phyloP scores from a whole-genome alignment of 2,329 filamentous ascomycete genomes.

The Byssothecium circinans region DNA sequence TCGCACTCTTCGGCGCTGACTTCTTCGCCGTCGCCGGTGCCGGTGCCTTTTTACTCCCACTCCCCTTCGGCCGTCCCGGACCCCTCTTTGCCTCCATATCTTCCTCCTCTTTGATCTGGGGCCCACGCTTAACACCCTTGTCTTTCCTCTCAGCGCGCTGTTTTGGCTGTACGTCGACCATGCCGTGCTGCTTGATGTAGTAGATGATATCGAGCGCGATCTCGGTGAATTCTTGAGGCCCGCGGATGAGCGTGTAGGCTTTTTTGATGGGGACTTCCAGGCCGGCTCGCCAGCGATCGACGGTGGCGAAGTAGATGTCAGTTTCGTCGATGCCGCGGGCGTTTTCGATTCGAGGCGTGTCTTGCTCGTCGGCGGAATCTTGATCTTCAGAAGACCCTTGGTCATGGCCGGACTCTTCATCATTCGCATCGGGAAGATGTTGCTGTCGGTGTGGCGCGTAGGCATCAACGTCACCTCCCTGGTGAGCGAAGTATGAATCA shows the following conservation, averaged over 20 bases:
- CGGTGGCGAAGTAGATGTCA: slow-evolving; percentile 36
- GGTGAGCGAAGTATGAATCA: slow-evolving; percentile 27
- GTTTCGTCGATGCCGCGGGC: slow-evolving; percentile 22
- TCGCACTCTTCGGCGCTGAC: no score
- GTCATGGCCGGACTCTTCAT: no score
- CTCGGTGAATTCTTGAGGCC: slow-evolving; percentile 38
- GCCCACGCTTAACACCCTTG: slow-evolving; percentile 21
- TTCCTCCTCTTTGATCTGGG: slow-evolving; percentile 6
- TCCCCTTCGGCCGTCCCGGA: slow-evolving; percentile 1
- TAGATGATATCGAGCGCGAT: slow-evolving; percentile 33
- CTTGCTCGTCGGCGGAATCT: no score
- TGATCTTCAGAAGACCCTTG: no score
- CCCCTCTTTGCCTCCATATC: background rate
- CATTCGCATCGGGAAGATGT: background rate
- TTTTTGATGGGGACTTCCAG: slow-evolving; percentile 15
- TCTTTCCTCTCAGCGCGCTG: slow-evolving; percentile 15
- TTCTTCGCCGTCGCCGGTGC: slow-evolving; percentile 1
- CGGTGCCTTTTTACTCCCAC: background rate
- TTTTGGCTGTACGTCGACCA: background rate
- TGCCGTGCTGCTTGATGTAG: slow-evolving; percentile 34
- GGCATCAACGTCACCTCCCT: slow-evolving; percentile 27
- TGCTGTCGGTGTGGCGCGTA: background rate
- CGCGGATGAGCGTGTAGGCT: slow-evolving; percentile 22
- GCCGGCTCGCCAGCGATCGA: slow-evolving; percentile 37
- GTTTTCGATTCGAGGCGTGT: background rate